A percentile compares a stretch with the other conserved stretches of the same genome.
phyloP scores from a whole-genome alignment of 495 filamentous ascomycete species.

The Neurospora sp. region DNA sequence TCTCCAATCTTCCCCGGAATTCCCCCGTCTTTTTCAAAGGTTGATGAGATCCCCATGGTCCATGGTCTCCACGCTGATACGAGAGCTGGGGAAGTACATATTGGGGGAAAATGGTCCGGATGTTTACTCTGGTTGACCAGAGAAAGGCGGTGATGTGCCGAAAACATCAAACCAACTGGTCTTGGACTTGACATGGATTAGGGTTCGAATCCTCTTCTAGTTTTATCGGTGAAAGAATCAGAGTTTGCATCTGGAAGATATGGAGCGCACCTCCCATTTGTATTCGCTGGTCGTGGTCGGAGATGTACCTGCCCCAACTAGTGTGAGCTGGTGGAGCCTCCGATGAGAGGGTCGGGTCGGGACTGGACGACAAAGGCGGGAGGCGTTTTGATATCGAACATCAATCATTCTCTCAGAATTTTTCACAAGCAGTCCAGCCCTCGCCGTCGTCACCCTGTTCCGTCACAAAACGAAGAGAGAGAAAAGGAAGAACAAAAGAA shows the following conservation, averaged over 20 bases:
- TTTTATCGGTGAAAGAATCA: background rate
- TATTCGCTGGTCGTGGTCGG: background rate
- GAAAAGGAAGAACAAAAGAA: no score
- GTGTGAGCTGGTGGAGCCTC: background rate
- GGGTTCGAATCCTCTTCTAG: background rate
- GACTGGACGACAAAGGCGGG: background rate
- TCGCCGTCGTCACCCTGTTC: background rate
- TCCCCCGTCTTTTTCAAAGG: background rate
- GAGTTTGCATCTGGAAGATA: background rate
- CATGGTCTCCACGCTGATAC: background rate
- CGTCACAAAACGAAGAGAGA: background rate
- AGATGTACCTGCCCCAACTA: background rate
- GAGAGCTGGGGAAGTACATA: background rate
- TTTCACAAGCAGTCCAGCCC: background rate
- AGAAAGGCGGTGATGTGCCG: background rate
- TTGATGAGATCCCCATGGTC: background rate
- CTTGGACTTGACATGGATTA: background rate
- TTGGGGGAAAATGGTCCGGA: background rate
- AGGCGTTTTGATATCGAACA: background rate
- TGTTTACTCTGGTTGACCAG: background rate
- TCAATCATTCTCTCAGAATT: background rate
- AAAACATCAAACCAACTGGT: background rate
- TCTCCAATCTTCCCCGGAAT: background rate
- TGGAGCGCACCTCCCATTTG: background rate
- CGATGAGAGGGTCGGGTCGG: background rate